phyloP scores from a whole-genome alignment of 768 basidiomycete species.

The Mycena crocata region DNA sequence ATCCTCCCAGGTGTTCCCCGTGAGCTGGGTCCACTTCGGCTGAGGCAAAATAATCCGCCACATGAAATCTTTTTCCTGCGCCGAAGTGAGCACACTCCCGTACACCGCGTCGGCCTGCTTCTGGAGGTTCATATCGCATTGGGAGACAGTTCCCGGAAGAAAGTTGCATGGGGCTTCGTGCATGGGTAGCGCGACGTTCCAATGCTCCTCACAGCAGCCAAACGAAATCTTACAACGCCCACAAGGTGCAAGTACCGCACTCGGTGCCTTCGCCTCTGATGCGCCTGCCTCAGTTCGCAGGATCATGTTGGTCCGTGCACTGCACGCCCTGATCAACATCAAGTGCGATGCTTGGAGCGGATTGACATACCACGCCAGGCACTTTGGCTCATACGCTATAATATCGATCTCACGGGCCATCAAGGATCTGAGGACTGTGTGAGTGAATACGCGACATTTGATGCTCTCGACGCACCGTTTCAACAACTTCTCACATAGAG shows the following conservation, averaged over 20 bases:
- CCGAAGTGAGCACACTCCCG: not conserved
- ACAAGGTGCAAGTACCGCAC: not conserved
- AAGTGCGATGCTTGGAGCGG: not conserved
- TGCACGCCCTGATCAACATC: not conserved
- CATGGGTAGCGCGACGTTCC: slow-evolving; percentile 1
- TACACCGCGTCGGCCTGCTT: not conserved
- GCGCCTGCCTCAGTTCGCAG: slow-evolving; percentile 6
- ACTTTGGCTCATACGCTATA: slow-evolving; percentile 15
- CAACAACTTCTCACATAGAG: slow-evolving; percentile 13
- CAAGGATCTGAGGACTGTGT: not conserved
- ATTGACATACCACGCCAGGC: slow-evolving; percentile 16
- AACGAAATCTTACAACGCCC: slow-evolving; percentile 17
- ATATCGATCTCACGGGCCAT: not conserved
- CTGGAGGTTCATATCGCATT: slow-evolving; percentile 17
- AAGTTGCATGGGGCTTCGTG: slow-evolving; percentile 7
- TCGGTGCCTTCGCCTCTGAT: not conserved
- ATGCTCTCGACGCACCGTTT: not conserved
- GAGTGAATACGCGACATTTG: not conserved
- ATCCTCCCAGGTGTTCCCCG: slow-evolving; percentile 2
- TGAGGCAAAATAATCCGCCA: slow-evolving; percentile 13
- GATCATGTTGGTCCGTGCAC: slow-evolving; percentile 14
- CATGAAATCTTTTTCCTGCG: slow-evolving; percentile 5
- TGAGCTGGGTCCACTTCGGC: slow-evolving; percentile 9
- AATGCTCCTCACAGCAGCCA: slow-evolving; percentile 19
- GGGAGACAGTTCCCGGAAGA: slow-evolving; percentile 9